These are phyloP conservation scores for Taxawa tesnikishii DNA, from an alignment of 2,329 filamentous ascomycete genomes.

Conservation along the genomic window DNA sequence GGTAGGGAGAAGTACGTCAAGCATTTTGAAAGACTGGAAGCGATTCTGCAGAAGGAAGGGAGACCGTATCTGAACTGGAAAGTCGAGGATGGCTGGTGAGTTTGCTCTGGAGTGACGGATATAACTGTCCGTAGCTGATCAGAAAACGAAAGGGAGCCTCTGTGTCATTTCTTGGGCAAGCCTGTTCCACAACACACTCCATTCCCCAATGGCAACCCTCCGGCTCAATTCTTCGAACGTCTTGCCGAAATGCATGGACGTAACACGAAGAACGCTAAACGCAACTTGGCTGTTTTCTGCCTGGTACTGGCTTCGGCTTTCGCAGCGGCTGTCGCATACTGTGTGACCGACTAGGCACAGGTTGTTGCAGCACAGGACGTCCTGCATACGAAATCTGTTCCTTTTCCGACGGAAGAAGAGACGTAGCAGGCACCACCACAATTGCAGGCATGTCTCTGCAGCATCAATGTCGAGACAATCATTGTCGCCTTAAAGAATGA, in stretches of 20 bases:
- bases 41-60: neutral
- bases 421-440: too few relatives aligned
- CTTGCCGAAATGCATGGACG: neutral
- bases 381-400: too few relatives aligned
- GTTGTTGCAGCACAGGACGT: too few relatives aligned
- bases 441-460: too few relatives aligned
- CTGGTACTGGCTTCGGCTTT: neutral
- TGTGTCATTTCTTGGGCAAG: conserved; percentile 2
- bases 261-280: neutral
- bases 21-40: neutral
- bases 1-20: neutral
- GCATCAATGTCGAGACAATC: too few relatives aligned
- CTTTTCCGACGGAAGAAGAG: too few relatives aligned
- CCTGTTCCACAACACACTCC: neutral
- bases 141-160: too few relatives aligned
- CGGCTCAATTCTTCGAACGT: neutral
- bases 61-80: neutral
- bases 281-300: neutral
- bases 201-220: neutral
- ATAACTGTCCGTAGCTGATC: too few relatives aligned
- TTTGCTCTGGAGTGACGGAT: too few relatives aligned
- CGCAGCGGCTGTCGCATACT: too few relatives aligned
- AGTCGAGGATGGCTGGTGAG: conserved; percentile 2
- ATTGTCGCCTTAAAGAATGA: too few relatives aligned
- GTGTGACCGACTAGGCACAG: too few relatives aligned